A percentile compares a stretch with the other conserved stretches of the same genome.
Conservation (phyloP, 345 rosid genomes). For the Salix brachista region DNA sequence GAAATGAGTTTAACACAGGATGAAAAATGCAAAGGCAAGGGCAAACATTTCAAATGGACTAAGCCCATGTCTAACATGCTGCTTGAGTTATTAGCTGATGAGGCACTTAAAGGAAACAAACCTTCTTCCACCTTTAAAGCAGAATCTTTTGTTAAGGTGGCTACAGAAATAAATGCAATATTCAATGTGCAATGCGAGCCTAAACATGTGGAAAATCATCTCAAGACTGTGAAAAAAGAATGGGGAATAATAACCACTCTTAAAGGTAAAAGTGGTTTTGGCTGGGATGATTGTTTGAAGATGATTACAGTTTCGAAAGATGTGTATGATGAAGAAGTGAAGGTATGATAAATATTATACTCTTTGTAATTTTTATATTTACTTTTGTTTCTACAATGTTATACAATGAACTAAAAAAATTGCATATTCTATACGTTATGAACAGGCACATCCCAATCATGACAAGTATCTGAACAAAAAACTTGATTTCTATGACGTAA, state of each 20-base stretch:
- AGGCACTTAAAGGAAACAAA: not conserved
- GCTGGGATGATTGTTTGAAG: not conserved
- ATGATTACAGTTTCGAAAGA: not conserved
- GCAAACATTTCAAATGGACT: too few species aligned
- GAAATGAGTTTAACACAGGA: not conserved
- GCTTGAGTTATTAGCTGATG: too few species aligned
- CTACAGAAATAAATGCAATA: not conserved
- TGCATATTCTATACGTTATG: too few species aligned
- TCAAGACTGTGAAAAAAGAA: not conserved
- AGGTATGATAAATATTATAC: not conserved
- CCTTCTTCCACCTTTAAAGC: not conserved
- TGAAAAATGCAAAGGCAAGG: too few species aligned
- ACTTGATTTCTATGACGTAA: too few species aligned
- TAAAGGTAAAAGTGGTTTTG: not conserved
- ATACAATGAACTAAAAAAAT: too few species aligned
- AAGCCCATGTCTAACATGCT: too few species aligned
- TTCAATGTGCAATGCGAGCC: not conserved
- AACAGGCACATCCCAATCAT: too few species aligned
- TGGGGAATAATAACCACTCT: not conserved
- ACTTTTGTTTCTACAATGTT: too few species aligned
- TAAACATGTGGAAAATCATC: not conserved
- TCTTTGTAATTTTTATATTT: too few species aligned
- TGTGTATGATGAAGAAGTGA: not conserved
- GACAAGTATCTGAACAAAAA: too few species aligned
- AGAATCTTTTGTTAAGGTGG: not conserved